Evolutionary conservation across 2,329 filamentous ascomycete species (phyloP).

Genomic region (Ambrosiella xylebori): DNA sequence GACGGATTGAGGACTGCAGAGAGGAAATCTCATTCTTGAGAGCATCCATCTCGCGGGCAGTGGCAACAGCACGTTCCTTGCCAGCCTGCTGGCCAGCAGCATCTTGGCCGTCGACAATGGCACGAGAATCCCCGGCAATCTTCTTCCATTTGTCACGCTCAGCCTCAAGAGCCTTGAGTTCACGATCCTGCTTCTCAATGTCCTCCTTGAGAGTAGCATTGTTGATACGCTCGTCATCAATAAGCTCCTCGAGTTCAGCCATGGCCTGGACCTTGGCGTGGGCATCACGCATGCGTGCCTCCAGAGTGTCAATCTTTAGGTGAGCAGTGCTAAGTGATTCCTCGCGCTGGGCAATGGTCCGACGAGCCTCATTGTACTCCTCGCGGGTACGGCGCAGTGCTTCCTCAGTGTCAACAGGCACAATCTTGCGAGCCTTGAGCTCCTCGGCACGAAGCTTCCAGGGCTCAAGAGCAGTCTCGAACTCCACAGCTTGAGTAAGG

Average conservation of each 20-base stretch:
- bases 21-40: constrained; percentile 51
- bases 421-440: constrained; percentile 63
- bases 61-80: constrained; percentile 50
- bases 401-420: constrained; percentile 68
- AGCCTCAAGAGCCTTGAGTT: constrained; percentile 45
- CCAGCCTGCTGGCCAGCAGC: constrained; percentile 34
- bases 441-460: constrained; percentile 74
- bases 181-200: constrained; percentile 49
- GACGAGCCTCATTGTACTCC: constrained; percentile 60
- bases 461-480: constrained; percentile 58
- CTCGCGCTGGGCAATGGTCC: constrained; percentile 54
- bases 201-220: constrained; percentile 41
- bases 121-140: constrained; percentile 43
- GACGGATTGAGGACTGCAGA: constrained; percentile 48
- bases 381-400: constrained; percentile 67
- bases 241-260: constrained; percentile 42
- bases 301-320: constrained; percentile 87
- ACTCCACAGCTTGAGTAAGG: constrained; percentile 57
- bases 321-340: constrained; percentile 70
- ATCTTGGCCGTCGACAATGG: constrained; percentile 32
- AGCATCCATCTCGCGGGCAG: constrained; percentile 53
- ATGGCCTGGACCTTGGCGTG: constrained; percentile 59
- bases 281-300: constrained; percentile 72
- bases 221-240: constrained; percentile 35
- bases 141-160: constrained; percentile 57